A percentile compares a stretch with the other conserved stretches of the same genome.
phyloP scores from a whole-genome alignment of 2,329 filamentous ascomycete species.

The Penicillium occitanis region DNA sequence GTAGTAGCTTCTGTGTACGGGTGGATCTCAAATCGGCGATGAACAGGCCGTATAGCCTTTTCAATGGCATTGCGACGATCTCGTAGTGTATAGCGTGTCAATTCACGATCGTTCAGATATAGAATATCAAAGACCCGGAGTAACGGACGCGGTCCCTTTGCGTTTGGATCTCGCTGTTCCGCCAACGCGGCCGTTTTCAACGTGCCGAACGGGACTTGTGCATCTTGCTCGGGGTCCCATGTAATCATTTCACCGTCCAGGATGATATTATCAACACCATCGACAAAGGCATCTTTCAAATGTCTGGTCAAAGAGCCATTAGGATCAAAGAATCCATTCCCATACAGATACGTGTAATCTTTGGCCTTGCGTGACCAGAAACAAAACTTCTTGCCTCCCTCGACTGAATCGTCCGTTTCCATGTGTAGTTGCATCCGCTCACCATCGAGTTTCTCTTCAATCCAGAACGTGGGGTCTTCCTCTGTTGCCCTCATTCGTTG shows the following conservation, averaged over 20 bases:
- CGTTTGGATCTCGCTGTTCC: constrained; percentile 71
- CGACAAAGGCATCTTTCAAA: constrained; percentile 71
- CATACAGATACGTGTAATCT: constrained; percentile 94
- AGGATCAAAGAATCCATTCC: constrained; percentile 70
- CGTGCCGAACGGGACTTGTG: constrained; percentile 85
- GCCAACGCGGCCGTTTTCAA: constrained; percentile 85
- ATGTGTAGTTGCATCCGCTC: constrained; percentile 98
- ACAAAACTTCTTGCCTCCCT: constrained; percentile 70
- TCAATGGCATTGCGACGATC: constrained; percentile 76
- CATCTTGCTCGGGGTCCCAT: constrained; percentile 85
- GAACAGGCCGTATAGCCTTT: constrained; percentile 66
- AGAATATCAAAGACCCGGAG: constrained; percentile 90
- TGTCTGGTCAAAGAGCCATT: constrained; percentile 77
- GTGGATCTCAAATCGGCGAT: constrained; percentile 81
- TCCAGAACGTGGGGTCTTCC: constrained; percentile 81
- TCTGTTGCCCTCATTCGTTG: constrained; percentile 64
- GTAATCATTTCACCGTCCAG: constrained; percentile 98
- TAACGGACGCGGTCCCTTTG: constrained; percentile 68
- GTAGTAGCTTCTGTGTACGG: constrained; percentile 65
- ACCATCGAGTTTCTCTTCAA: constrained; percentile 96
- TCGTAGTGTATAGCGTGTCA: constrained; percentile 79
- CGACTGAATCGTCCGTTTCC: constrained; percentile 64
- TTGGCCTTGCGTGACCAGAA: constrained; percentile 98
- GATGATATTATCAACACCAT: constrained; percentile 79
- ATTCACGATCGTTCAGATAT: constrained; percentile 74